Base-by-base conservation (phyloP, 805 yeast species). In the Nakazawaea anatomiae region DNA sequence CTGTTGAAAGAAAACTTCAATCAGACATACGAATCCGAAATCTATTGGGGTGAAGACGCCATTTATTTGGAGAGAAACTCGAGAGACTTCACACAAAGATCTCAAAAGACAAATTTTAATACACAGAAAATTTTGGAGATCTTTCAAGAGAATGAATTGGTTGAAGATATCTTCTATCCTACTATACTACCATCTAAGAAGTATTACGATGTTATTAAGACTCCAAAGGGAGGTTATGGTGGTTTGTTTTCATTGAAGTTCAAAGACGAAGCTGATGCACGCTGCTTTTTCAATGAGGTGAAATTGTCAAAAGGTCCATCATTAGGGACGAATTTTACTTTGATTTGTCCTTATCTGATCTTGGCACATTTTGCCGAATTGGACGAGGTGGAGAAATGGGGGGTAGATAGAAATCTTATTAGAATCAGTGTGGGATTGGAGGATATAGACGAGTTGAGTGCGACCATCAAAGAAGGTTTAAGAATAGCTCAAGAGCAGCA, bases 11-110 rank as follows among this genome's bases (percentile, higher is more conserved):
- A 64, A 39, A 75, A 75, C 57, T 72, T 82, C 57, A 60, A 75
- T 51, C 70, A 72, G 7, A 74, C 75, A 44, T 89, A 77, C 63
- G 88, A 82, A 58, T 83, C 76, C 55, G 97, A 92, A 60, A 67
- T 75, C 6, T 76, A 88, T 57, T 94, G 97, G 97, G 88, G 84
- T 34, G 96, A 92, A 68, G 99, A 94, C 68, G 96, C 96, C 1
- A 80, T 94, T 50, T 85, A 85, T 61, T 69, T 94, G 61, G 99
- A 94, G 67, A 77, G 97, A 62, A 94, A 94, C 71, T 89, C 96
- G 4, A 79, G 98, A 54, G 97, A 94, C 67, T 91, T 89, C 62
- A 82, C 78, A 34, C 69, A 70, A 27, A 75, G 97, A 60, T 84
- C 81, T 4, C 55, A 62, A 42, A 72, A 68, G 66, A 76, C 83